Evolutionary conservation across 345 rosid species (phyloP), one percentile per base, ranked within the genome.

Genomic region (Eucalyptus erythrocorys): DNA sequence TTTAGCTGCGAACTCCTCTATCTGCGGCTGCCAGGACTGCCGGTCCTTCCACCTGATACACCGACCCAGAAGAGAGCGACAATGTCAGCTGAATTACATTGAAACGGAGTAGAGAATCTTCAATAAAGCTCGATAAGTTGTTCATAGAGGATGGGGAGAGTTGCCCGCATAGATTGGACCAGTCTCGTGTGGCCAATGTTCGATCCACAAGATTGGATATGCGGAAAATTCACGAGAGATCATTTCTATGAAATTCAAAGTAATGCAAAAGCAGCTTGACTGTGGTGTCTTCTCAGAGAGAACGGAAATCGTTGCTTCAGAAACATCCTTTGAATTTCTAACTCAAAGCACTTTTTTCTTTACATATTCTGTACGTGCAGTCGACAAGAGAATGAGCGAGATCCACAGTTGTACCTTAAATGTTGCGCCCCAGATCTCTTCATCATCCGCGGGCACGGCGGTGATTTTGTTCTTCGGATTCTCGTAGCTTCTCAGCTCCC

Each of bases 381-480:
- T 59, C 16, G 32, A 27, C 68, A 27, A 59, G 32, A 59, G 32
- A 59, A 59, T 13, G 32, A 59, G 32, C 68, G 14, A 59, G 68
- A 27, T 55, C 61, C 61, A 55, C 30, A 10, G 61, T 24, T 4
- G 30, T 55, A 97, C 98, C 99, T 94, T 95, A 87, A 95, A 96
- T 8, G 96, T 97, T 12, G 99, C 98, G 85, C 99, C 99, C 98
- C 98, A 97, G 12, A 97, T 95, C 91, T 97, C 98, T 91, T 95
- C 98, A 91, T 97, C 99, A 2, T 92, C 86, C 2, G 98, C 98
- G 64, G 98, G 99, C 88, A 97, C 91, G 6, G 97, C 99, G 80
- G 98, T 96, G 92, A 97, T 93, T 92, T 92, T 97, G 92, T 90
- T 96, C 93, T 97, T 97, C 9, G 98, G 99, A 91, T 96, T 95